Percentiles rank a stretch among this genome's conserved stretches.
phyloP scores from a whole-genome alignment of 768 basidiomycete species.

The Mycena belliarum region DNA sequence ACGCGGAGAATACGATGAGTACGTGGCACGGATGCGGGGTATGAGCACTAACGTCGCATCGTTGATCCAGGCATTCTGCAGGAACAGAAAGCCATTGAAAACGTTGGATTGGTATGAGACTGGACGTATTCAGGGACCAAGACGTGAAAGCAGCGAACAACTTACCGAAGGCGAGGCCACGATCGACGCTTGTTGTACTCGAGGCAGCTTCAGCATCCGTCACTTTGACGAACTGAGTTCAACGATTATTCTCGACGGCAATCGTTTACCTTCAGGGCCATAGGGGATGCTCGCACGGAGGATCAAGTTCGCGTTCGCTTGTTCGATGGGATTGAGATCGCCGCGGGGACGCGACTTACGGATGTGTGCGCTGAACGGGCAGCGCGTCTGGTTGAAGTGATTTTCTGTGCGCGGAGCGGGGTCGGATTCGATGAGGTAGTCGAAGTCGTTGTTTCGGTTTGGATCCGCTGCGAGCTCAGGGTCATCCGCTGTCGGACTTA shows the following conservation, averaged over 20 bases:
- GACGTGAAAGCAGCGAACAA: not conserved
- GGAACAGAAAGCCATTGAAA: slow-evolving; percentile 20
- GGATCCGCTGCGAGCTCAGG: slow-evolving; percentile 23
- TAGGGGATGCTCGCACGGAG: slow-evolving; percentile 38
- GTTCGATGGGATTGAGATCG: slow-evolving; percentile 14
- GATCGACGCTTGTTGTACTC: slow-evolving; percentile 12
- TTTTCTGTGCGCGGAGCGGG: slow-evolving; percentile 20
- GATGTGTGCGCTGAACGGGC: slow-evolving; percentile 34
- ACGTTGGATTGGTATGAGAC: slow-evolving; percentile 22
- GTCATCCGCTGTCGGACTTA: slow-evolving; percentile 29
- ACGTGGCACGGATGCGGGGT: not conserved
- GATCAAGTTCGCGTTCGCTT: slow-evolving; percentile 25
- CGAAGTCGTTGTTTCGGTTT: slow-evolving; percentile 34
- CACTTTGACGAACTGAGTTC: not conserved
- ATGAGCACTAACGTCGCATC: not conserved
- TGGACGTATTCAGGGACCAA: not conserved
- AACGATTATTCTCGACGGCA: too few species aligned
- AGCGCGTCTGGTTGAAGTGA: slow-evolving; percentile 25
- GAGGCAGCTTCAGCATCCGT: slow-evolving; percentile 13
- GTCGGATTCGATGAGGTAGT: slow-evolving; percentile 21
- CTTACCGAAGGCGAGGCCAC: slow-evolving; percentile 22
- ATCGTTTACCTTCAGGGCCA: slow-evolving; percentile 22
- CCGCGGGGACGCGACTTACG: slow-evolving; percentile 33
- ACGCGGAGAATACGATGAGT: not conserved
- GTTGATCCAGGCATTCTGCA: slow-evolving; percentile 22